Evolutionary conservation across 2,329 filamentous ascomycete species (phyloP).

Genomic region (Clonostachys chloroleuca): DNA sequence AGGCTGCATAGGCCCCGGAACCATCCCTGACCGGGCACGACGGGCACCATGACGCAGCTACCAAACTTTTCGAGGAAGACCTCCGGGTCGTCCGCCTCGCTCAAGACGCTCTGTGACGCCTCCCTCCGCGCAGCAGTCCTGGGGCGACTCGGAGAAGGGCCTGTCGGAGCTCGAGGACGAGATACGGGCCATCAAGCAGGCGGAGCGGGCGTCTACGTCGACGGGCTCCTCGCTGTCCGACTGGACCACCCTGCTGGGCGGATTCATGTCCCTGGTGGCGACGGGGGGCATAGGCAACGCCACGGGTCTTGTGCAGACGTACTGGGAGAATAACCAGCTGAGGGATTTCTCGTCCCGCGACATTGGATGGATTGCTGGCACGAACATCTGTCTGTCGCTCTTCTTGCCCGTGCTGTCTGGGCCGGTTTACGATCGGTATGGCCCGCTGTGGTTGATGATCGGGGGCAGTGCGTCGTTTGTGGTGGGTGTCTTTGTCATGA

Average conservation of each 20-base stretch:
- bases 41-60: too few relatives aligned
- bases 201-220: neutral
- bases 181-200: neutral
- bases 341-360: neutral
- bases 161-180: neutral
- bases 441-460: conserved; percentile 2
- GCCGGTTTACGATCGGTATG: conserved; percentile 5
- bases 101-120: neutral
- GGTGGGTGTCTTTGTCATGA: conserved; percentile 3
- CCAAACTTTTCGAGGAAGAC: too few relatives aligned
- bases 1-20: too few relatives aligned
- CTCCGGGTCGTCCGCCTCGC: neutral
- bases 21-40: too few relatives aligned
- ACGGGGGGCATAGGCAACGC: conserved; percentile 4
- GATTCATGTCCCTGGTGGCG: neutral
- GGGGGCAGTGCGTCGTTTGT: neutral
- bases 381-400: conserved; percentile 4
- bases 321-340: conserved; percentile 5
- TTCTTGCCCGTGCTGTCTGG: conserved; percentile 3
- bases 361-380: conserved; percentile 6
- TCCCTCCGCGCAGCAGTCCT: neutral
- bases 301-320: conserved; percentile 3
- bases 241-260: conserved; percentile 2
- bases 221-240: neutral
- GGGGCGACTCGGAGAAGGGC: neutral